Evolutionary conservation across 305 asterid species (phyloP), one percentile per base, ranked within the genome.

Genomic region (Fraxinus nigra): DNA sequence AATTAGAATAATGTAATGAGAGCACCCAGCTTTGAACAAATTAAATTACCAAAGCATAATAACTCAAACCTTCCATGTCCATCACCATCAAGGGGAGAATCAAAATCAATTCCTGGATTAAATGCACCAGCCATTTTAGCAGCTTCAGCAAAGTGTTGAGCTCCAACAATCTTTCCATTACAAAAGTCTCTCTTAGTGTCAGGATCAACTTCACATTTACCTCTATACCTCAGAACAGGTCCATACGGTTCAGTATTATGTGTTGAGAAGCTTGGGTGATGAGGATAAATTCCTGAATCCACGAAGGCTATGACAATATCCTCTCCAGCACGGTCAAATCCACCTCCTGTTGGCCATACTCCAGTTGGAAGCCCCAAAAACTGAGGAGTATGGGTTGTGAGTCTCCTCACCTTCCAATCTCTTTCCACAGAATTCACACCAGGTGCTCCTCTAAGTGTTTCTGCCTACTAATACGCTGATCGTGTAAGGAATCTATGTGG

Each of bases 291-390:
- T 78, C 99, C 99, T 14, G 99, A 94, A 87, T 97, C 99, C 75
- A 97, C 91, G 75, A 97, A 93, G 22, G 97, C 99, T 40, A 97
- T 93, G 13, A 97, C 90, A 80, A 97, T 87, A 89, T 93, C 98
- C 86, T 97, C 99, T 67, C 99, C 99, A 28, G 99, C 99, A 78
- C 96, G 85, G 79, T 97, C 98, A 81, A 87, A 94, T 33, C 98
- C 98, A 85, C 98, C 99, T 76, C 97, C 98, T 34, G 92, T 92
- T 10, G 98, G 98, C 99, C 99, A 97, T 56, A 95, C 99, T 79
- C 98, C 99, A 72, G 97, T 93, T 13, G 99, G 99, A 76, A 97
- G 98, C 75, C 99, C 99, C 91, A 97, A 81, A 85, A 97, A 97
- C 77, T 97, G 93, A 7, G 99, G 99, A 72, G 99, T 97, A 87